A percentile compares a stretch with the other conserved stretches of the same genome.
phyloP scores from a whole-genome alignment of 768 basidiomycete genomes.

The Infundibulicybe gibba region DNA sequence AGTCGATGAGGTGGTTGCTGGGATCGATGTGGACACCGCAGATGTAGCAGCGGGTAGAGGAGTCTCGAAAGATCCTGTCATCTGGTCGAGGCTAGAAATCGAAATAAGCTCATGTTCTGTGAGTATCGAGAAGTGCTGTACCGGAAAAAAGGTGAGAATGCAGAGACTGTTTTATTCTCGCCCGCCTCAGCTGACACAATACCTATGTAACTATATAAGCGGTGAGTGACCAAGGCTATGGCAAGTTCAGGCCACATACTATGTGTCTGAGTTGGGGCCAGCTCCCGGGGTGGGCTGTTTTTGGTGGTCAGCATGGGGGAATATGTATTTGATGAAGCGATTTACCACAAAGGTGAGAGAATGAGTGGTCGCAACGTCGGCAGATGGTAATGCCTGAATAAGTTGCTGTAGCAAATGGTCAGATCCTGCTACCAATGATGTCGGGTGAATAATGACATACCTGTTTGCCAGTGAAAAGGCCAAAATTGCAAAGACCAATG shows the following conservation, averaged over 20 bases:
- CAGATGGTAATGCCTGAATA: constrained; percentile 51
- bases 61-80: constrained; percentile 55
- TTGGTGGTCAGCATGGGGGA: neutral
- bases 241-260: constrained; percentile 36
- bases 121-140: constrained; percentile 19
- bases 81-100: constrained; percentile 44
- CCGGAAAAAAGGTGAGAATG: constrained; percentile 56
- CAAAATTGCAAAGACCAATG: constrained; percentile 53
- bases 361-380: constrained; percentile 43
- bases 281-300: constrained; percentile 50
- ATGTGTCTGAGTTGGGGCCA: constrained; percentile 53
- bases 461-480: constrained; percentile 52
- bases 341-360: constrained; percentile 58
- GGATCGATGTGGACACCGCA: constrained; percentile 33
- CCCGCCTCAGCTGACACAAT: constrained; percentile 40
- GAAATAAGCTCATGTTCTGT: neutral
- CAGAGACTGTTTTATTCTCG: constrained; percentile 28
- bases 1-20: constrained; percentile 30
- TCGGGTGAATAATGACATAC: constrained; percentile 27
- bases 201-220: constrained; percentile 50
- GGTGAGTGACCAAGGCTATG: constrained; percentile 4
- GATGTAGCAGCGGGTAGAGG: constrained; percentile 49
- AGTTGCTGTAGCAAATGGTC: constrained; percentile 36
- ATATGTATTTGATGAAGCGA: neutral
- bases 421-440: constrained; percentile 1